phyloP scores from a whole-genome alignment of 2,329 filamentous ascomycete species.

The Kalmusia sp. region DNA sequence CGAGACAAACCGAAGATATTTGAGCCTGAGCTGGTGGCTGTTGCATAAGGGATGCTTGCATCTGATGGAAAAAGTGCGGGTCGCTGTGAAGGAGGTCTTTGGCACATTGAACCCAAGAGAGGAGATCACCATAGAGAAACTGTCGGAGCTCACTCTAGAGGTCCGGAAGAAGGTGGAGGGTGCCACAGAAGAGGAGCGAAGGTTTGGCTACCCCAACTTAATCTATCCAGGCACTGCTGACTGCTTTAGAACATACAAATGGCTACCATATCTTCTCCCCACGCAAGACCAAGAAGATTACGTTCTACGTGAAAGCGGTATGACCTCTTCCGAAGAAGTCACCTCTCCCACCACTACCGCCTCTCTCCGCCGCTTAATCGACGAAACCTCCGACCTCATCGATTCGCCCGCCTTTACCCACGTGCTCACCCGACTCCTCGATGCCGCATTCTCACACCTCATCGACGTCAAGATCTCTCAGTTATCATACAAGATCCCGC shows the following conservation, averaged over 20 bases:
- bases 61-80: constrained; percentile 79
- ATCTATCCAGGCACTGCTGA: constrained; percentile 15
- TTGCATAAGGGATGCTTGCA: constrained; percentile 89
- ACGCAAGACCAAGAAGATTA: constrained; percentile 78
- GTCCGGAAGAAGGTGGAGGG: constrained; percentile 88
- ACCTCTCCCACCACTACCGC: constrained; percentile 52
- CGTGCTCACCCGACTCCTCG: constrained; percentile 84
- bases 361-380: constrained; percentile 81
- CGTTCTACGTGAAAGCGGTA: constrained; percentile 85
- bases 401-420: constrained; percentile 91
- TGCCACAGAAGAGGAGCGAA: constrained; percentile 67
- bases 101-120: constrained; percentile 88
- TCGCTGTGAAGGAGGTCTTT: constrained; percentile 89
- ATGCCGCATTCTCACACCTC: constrained; percentile 84
- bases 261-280: constrained; percentile 86
- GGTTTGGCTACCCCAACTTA: constrained; percentile 43
- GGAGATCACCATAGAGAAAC: constrained; percentile 79
- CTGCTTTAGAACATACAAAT: constrained; percentile 62
- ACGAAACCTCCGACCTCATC: constrained; percentile 94
- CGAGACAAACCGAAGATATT: constrained; percentile 91
- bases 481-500: constrained; percentile 75
- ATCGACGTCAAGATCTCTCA: constrained; percentile 81
- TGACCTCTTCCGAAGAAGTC: constrained; percentile 56
- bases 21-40: constrained; percentile 98
- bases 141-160: constrained; percentile 81